Evolutionary conservation across 805 yeast species (phyloP), one percentile per base, ranked within the genome.

Genomic region (Martiniozyma abietophila): DNA sequence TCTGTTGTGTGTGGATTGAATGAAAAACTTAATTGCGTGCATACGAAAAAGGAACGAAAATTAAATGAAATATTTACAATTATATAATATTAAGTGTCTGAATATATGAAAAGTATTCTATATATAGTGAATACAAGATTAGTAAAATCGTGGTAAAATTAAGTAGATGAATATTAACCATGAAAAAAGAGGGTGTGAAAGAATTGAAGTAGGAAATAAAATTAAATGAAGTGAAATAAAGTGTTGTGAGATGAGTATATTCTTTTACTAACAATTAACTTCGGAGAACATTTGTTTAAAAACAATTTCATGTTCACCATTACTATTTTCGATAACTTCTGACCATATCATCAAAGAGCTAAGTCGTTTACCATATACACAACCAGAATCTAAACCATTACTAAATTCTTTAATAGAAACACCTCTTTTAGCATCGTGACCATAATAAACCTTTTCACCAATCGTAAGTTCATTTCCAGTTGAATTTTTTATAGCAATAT

Each of bases 361-460:
- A 31, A 88, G 63, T 39, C 68, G 53, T 9, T 74, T 78, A 4
- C 95, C 96, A 39, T 71, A 69, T 38, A 76, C 81, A 62, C 96
- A 88, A 1, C 82, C 83, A 8, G 82, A 62, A 50, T 89, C 97
- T 25, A 88, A 59, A 0, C 96, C 97, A 47, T 71, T 74, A 3
- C 95, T 65, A 54, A 65, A 84, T 41, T 70, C 68, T 43, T 69
- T 69, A 32, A 77, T 43, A 36, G 70, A 74, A 32, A 86, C 67
- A 1, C 96, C 95, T 35, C 77, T 62, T 36, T 74, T 64, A 4
- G 96, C 94, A 51, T 84, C 94, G 51, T 88, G 97, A 1, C 96
- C 97, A 51, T 88, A 88, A 47, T 73, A 74, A 4, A 83, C 85
- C 16, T 67, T 56, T 4, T 46, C 42, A 3, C 58, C 60, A 19